Evolutionary conservation across 495 filamentous ascomycete species (phyloP), one percentile per base, ranked within the genome.

Genomic region (Pseudoneurospora amorphoporcata): DNA sequence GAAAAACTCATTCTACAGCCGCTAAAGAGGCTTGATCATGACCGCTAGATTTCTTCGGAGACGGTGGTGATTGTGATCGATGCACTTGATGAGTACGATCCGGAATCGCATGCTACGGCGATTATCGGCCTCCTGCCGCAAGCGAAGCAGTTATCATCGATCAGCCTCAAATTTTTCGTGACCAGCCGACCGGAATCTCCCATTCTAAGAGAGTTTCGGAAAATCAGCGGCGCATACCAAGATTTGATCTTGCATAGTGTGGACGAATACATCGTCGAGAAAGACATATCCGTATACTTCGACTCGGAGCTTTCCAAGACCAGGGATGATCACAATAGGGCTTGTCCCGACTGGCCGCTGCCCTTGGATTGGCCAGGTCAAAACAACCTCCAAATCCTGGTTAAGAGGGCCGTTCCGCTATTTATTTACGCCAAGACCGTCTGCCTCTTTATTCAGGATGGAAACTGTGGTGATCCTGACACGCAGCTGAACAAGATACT

Each of bases 81-180:
- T 72, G 85, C 85, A 53, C 77, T 88, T 35, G 85, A 87, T 68
- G 83, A 88, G 73, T 87, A 82, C 71, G 81, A 83, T 1, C 41
- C 73, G 19, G 79, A 84, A 23, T 68, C 79, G 40, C 80, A 85
- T 72, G 73, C 85, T 1, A 69, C 68, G 74, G 68, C 45, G 10
- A 76, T 87, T 35, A 74, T 87, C 37, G 72, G 42, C n/a, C 65
- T 86, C 4, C 70, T 84, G 16, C 73, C 75, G n/a, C 45, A 47
- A 5, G 65, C 40, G 6, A 72, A 75, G 19, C 37, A 39, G 2
- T 39, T 75, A 8, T 14, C 37, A 8, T 75, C 73, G 10, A 29
- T 68, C 23, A 41, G 42, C 8, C 16, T 79, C 0, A 43, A 65
- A 12, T 42, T 75, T 1, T 77, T 79, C 32, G 3, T 76, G 0